Evolutionary conservation across 1,284 basidiomycete genomes (phyloP).

Genomic region (Peniophora sp.): DNA sequence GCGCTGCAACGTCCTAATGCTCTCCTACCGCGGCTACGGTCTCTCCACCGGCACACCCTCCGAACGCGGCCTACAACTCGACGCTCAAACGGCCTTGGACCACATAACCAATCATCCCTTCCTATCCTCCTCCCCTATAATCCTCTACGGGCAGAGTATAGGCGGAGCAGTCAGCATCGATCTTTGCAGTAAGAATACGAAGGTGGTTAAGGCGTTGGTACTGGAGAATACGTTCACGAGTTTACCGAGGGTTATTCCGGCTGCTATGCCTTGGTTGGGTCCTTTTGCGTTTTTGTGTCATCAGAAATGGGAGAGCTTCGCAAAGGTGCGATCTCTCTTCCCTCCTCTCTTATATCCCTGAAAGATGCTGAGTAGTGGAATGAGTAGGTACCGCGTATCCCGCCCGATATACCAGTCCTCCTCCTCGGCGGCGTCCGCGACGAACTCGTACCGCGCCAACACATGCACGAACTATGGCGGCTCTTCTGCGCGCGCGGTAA

Average conservation of each 20-base stretch:
- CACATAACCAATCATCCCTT: constrained; percentile 65
- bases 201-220: constrained; percentile 68
- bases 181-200: constrained; percentile 74
- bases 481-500: constrained; percentile 37
- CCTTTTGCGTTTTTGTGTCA: constrained; percentile 80
- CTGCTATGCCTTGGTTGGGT: constrained; percentile 71
- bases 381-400: constrained; percentile 61
- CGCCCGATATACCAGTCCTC: constrained; percentile 70
- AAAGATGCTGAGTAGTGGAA: constrained; percentile 9
- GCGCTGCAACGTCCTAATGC: constrained; percentile 84
- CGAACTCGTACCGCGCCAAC: constrained; percentile 78
- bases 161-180: constrained; percentile 94
- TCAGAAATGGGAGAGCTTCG: constrained; percentile 81
- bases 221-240: constrained; percentile 93
- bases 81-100: constrained; percentile 77
- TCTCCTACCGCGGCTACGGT: constrained; percentile 90
- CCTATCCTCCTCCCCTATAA: constrained; percentile 64
- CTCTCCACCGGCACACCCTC: constrained; percentile 76
- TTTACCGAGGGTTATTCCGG: constrained; percentile 73
- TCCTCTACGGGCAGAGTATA: constrained; percentile 91
- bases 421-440: constrained; percentile 80
- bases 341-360: background rate
- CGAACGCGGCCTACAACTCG: constrained; percentile 76
- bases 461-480: constrained; percentile 78
- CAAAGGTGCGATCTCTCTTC: constrained; percentile 8